Evolutionary conservation across 768 basidiomycete species (phyloP).

Genomic region (Podaxis sp.): DNA sequence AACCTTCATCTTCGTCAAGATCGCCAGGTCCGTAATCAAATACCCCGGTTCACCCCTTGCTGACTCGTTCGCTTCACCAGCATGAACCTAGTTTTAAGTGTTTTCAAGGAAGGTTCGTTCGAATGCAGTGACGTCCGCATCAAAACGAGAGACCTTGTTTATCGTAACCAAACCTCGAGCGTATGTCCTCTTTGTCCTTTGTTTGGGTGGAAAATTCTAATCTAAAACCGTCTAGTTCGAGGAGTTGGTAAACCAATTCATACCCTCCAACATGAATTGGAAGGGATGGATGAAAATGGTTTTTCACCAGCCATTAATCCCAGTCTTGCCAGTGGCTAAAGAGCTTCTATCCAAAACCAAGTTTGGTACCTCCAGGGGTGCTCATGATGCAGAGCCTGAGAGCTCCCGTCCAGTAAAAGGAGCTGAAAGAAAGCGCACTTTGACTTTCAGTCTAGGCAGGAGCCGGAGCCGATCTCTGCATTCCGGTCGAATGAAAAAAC

Average conservation of each 20-base stretch:
- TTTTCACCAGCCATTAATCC: slow-evolving; percentile 73
- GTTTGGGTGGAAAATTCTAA: background rate
- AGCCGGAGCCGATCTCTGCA: background rate
- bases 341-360: slow-evolving; percentile 78
- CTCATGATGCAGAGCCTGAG: background rate
- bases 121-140: slow-evolving; percentile 77
- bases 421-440: background rate
- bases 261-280: slow-evolving; percentile 75
- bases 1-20: slow-evolving; percentile 75
- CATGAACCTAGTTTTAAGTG: slow-evolving; percentile 68
- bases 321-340: slow-evolving; percentile 73
- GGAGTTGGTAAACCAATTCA: slow-evolving; percentile 73
- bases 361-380: slow-evolving; percentile 33
- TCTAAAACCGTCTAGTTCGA: slow-evolving; percentile 51
- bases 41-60: slow-evolving; percentile 12
- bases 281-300: slow-evolving; percentile 82
- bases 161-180: slow-evolving; percentile 79
- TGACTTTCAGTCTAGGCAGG: background rate
- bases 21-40: slow-evolving; percentile 52
- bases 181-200: slow-evolving; percentile 37
- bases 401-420: background rate
- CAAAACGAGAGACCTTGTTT: slow-evolving; percentile 75
- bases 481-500: background rate
- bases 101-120: slow-evolving; percentile 81
- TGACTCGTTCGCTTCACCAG: slow-evolving; percentile 28